Base-by-base conservation (phyloP, 495 filamentous ascomycete species). In the Lophiostoma macrostomum region DNA sequence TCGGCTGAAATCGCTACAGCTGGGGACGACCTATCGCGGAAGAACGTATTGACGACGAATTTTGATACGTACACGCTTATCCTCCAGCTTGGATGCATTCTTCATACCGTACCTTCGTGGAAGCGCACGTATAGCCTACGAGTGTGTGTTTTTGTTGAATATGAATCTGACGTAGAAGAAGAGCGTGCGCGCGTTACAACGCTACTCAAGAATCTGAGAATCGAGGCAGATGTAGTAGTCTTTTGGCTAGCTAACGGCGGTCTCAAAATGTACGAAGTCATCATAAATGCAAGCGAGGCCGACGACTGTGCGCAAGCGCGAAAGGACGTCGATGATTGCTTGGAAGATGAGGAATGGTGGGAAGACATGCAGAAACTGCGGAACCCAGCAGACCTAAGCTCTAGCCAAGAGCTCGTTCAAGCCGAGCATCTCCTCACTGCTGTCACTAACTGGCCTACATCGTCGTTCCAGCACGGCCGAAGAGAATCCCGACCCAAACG, bases 11-110 rank as follows among this genome's bases (percentile, higher is more conserved):
- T 93, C 36, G 71, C 74, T 1, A 75, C 82, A 5, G 56, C 50
- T n/a, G 10, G 82, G 16, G 55, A 56, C 1, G 49, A 51, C 18
- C 34, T 35, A 3, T 50, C 43, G 11, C 80, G 79, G 50, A 75
- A 77, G 40, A 90, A 83, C 61, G 77, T 91, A 14, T 64, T 88
- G 37, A 95, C 89, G 2, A 93, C 89, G 0, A 95, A 95, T 58
- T 95, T 95, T 67, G 89, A 95, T 63, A 95, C 88, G 7, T 94
- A 94, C 65, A 94, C 88, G 0, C 70, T 94, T 25, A 94, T 94
- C 53, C 74, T 95, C 12, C 89, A 95, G 62, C 73, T 94, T 20
- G 89, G 89, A 1, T 90, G 84, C 36, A 95, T 95, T 45, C 71
- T 95, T 2, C 81, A 85, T 54, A 93, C 86, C 5, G 88, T 93